A percentile compares a stretch with the other conserved stretches of the same genome.
Evolutionary conservation across 148 eudicot genomes (phyloP).

Genomic region (Chenopodium quinoa): DNA sequence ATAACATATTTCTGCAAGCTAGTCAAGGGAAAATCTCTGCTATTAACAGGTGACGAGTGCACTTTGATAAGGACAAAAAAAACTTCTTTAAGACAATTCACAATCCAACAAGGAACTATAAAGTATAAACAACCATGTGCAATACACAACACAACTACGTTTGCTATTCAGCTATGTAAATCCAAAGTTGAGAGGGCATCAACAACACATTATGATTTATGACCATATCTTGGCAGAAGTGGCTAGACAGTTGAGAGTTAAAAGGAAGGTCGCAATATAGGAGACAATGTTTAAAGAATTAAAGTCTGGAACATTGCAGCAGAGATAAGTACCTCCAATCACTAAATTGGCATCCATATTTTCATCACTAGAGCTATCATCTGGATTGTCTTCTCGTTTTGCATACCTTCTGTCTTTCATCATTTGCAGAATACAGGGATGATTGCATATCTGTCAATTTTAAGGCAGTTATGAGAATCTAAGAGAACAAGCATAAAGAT

Average conservation of each 20-base stretch:
- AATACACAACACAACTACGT: too few relatives aligned
- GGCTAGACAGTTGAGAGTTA: not conserved
- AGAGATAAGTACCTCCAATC: constrained; percentile 60
- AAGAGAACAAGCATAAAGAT: not conserved
- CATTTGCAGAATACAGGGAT: constrained; percentile 83
- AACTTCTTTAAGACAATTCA: too few relatives aligned
- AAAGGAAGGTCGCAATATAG: not conserved
- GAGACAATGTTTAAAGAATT: not conserved
- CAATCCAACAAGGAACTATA: too few relatives aligned
- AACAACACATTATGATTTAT: not conserved
- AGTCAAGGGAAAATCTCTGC: not conserved
- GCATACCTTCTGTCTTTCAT: constrained; percentile 65
- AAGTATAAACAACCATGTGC: too few relatives aligned
- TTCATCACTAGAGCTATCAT: constrained; percentile 83
- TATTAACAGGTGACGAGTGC: too few relatives aligned
- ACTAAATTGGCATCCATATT: constrained; percentile 56
- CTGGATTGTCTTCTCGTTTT: constrained; percentile 61
- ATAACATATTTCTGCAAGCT: too few relatives aligned
- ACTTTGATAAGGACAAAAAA: too few relatives aligned
- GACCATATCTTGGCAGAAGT: not conserved
- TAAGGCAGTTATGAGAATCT: constrained; percentile 12
- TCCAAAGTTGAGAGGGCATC: not conserved
- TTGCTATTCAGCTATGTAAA: too few relatives aligned
- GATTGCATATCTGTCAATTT: constrained; percentile 80
- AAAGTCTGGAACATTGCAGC: not conserved